Base-by-base conservation (phyloP, 805 yeast genomes). In the Ogataea polymorpha region DNA sequence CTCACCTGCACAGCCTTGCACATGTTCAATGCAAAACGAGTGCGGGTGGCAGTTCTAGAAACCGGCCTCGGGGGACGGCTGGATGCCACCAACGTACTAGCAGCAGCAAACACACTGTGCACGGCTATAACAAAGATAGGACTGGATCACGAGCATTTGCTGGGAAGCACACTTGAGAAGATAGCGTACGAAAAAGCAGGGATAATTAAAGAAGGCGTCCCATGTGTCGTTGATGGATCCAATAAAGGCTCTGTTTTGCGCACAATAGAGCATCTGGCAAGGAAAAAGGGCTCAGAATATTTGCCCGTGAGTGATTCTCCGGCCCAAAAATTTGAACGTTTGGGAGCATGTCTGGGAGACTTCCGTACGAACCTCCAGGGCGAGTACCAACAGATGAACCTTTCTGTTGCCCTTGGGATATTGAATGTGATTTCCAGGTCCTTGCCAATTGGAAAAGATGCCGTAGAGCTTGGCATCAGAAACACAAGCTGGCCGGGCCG, bases 31-130 rank as follows among this genome's bases (percentile, higher is more conserved):
- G 54, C 72, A 9, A 68, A 70, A 31, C 61, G 71, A 1, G 83
- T 89, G 5, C 80, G 82, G 17, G 65, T 84, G 40, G 96, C 96
- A 0, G 78, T 91, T 1, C 63, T 91, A n/a, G 99, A 91, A 61
- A 97, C 89, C 4, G 99, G 99, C 0, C 66, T 93, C 6, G 99
- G 99, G 2, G 99, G 99, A 0, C 62, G 85, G 30, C 59, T 79
- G 10, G 99, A 91, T 62, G 87, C 97, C 1, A 91, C 99, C 0
- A 91, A 91, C 65, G 86, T 86, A 0, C 59, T 83, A 20, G 54
- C 51, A 9, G 56, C 72, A 0, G 45, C 47, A 4, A 42, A 37
- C 72, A 78, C 12, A 79, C 79, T 23, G 39, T 83, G 26, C 6
- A 76, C 89, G 7, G 96, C 83, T 1, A 82, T 93, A 31, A 80